Base-by-base conservation (phyloP, 2,329 filamentous ascomycete species). In the Diaporthe destruens region DNA sequence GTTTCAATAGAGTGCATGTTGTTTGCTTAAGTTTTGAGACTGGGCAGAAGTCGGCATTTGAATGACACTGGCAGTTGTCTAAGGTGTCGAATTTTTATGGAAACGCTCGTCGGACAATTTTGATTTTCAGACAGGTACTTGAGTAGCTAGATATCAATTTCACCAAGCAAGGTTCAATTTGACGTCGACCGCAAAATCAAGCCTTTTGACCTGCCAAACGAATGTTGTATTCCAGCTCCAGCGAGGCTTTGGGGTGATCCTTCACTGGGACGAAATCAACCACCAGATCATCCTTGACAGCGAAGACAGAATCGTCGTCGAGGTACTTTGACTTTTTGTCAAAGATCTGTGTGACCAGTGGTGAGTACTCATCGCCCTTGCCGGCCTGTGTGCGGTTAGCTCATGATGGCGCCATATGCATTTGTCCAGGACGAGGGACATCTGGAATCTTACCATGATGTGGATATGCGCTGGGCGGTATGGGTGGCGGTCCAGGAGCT, bases 291-390 rank as follows among this genome's bases (percentile, higher is more conserved):
- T 81, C 78, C 75, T 84, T 84, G 36, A 84, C 82, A 12, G 82
- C 82, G 39, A 80, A 83, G 5, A 82, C 82, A 0, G 81, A 81
- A 73, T 84, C 82, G 5, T 83, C 79, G 11, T 75, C 74, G 3
- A 92, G 83, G 75, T 91, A 90, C 70, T 87, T 84, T 80, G 88
- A 86, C 72, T 85, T 82, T 65, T 85, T 83, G 78, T 92, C 89
- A 77, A 92, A 93, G 72, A 93, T 91, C 78, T 93, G 91, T 0
- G 91, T 92, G 1, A 89, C 90, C 56, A 78, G 65, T 11, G 77
- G 78, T 71, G 79, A 75, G 71, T 78, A 79, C 42, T 75, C 53
- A 32, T 77, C 69, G 8, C 68, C 68, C 55, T 75, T 72, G 44
- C 74, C 72, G 56, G 74, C 74, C 71, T 75, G 11, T 18, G 44